phyloP scores from a whole-genome alignment of 257 asterid genomes.

The Vinca minor region DNA sequence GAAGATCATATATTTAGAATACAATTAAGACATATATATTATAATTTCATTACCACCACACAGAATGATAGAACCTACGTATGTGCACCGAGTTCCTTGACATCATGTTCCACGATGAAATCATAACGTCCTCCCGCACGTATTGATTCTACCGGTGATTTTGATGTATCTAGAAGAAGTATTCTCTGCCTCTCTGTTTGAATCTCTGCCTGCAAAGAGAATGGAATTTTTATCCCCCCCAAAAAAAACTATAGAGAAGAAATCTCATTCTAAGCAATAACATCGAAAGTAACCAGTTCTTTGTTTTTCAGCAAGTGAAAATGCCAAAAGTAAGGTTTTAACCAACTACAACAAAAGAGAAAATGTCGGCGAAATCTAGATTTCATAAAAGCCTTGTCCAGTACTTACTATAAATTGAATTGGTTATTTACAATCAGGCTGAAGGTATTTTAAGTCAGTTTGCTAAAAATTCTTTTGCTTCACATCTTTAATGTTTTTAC shows the following conservation, averaged over 20 bases:
- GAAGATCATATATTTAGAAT: not conserved
- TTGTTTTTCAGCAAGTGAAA: not conserved
- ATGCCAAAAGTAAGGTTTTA: not conserved
- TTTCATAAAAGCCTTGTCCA: not conserved
- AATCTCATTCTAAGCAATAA: not conserved
- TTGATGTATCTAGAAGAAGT: slow-evolving; percentile 83
- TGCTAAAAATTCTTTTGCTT: not conserved
- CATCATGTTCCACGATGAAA: slow-evolving; percentile 98
- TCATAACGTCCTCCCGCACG: slow-evolving; percentile 97
- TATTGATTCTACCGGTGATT: slow-evolving; percentile 85
- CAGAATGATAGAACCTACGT: slow-evolving; percentile 54
- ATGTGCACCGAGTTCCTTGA: slow-evolving; percentile 97
- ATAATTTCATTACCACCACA: slow-evolving; percentile 18
- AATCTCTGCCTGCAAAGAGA: slow-evolving; percentile 68
- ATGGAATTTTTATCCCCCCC: not conserved
- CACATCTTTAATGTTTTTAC: not conserved
- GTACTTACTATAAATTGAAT: not conserved
- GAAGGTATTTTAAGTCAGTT: not conserved
- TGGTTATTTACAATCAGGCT: not conserved
- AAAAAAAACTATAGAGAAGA: not conserved
- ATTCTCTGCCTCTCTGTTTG: slow-evolving; percentile 96
- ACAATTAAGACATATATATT: not conserved
- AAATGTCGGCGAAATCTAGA: not conserved
- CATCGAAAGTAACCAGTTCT: not conserved
- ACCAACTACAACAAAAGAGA: not conserved